Evolutionary conservation across 1,284 basidiomycete genomes (phyloP).

Genomic region (Sparassis latifolia): DNA sequence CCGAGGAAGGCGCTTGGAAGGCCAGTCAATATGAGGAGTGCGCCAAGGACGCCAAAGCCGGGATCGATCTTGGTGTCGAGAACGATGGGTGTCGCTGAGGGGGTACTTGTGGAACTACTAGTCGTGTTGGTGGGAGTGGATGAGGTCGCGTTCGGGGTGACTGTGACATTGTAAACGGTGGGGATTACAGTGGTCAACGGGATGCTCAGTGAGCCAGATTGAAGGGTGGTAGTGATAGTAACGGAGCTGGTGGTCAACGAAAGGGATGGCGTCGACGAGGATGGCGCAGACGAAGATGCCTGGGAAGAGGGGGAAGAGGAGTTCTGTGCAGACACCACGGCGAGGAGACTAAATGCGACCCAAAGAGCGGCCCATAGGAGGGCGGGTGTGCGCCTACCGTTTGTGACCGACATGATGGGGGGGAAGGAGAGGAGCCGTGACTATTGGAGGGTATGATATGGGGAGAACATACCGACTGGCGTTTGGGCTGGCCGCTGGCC

Average conservation of each 20-base stretch:
- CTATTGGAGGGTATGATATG: constrained; percentile 4
- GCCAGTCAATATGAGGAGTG: constrained; percentile 83
- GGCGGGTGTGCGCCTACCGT: constrained; percentile 10
- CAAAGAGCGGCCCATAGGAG: constrained; percentile 14
- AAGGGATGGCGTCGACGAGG: constrained; percentile 16
- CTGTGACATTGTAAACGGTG: constrained; percentile 48
- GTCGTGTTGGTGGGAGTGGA: constrained; percentile 23
- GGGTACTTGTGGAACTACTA: constrained; percentile 33
- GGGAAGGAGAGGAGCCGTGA: constrained; percentile 4
- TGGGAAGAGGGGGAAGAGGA: constrained; percentile 7
- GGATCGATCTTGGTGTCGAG: constrained; percentile 79
- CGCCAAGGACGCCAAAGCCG: constrained; percentile 86
- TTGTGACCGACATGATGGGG: constrained; percentile 7
- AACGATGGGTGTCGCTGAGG: constrained; percentile 45
- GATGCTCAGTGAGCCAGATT: constrained; percentile 40
- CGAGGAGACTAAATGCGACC: constrained; percentile 9
- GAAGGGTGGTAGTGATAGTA: constrained; percentile 36
- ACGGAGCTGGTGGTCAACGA: constrained; percentile 20
- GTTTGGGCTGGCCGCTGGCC: too few relatives aligned
- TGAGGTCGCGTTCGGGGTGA: constrained; percentile 36
- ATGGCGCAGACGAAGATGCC: constrained; percentile 8
- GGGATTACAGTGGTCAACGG: constrained; percentile 48
- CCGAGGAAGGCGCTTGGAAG: constrained; percentile 87
- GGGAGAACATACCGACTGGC: constrained; percentile 4
- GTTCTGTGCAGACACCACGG: constrained; percentile 13